Evolutionary conservation across 305 asterid genomes (phyloP).

Genomic region (Fraxinus platypoda): DNA sequence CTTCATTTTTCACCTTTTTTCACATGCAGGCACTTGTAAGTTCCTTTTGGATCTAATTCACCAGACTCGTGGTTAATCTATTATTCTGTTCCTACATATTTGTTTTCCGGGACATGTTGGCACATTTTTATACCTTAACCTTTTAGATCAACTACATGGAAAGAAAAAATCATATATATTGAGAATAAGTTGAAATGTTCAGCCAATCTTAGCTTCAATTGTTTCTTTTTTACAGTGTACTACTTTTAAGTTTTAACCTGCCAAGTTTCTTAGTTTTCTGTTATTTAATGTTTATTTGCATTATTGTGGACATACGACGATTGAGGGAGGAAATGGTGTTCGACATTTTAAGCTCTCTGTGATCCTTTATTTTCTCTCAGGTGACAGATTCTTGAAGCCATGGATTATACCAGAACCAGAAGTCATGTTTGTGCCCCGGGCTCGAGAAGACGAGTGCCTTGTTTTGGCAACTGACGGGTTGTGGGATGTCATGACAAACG

Average conservation of each 20-base stretch:
- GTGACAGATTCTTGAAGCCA: constrained; percentile 77
- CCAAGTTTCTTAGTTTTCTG: background rate
- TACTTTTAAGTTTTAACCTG: background rate
- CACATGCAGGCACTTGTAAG: background rate
- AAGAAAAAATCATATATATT: background rate
- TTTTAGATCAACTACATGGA: background rate
- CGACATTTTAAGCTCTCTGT: background rate
- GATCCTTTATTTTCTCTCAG: constrained; percentile 26
- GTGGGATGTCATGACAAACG: constrained; percentile 77
- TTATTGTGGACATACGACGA: background rate
- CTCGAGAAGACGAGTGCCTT: constrained; percentile 74
- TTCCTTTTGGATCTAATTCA: background rate
- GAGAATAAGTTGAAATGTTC: background rate
- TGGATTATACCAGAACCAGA: constrained; percentile 80
- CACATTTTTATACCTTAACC: background rate
- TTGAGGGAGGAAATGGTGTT: background rate
- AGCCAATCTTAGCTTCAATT: background rate
- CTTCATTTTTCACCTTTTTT: background rate
- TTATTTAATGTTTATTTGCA: background rate
- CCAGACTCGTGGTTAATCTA: background rate
- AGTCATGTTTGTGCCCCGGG: constrained; percentile 60
- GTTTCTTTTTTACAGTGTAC: background rate
- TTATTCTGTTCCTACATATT: background rate
- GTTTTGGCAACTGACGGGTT: constrained; percentile 76
- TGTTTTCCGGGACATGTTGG: background rate